phyloP scores from a whole-genome alignment of 768 basidiomycete species.

The Pisolithus tinctorius region DNA sequence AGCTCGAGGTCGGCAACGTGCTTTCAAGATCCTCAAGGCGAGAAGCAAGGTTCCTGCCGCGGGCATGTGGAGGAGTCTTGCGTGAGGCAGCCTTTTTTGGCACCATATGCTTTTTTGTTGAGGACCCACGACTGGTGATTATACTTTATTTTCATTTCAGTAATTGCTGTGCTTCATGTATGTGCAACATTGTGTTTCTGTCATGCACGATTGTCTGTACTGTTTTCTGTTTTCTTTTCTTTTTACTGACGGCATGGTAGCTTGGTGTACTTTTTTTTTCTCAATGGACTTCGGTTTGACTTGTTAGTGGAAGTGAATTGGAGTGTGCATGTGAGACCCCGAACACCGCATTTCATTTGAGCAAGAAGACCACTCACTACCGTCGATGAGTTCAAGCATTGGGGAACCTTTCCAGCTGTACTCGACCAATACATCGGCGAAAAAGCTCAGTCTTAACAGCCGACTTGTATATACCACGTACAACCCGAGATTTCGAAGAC shows the following conservation, averaged over 20 bases:
- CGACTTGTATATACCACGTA: conserved; percentile 16
- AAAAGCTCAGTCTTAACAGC: neutral
- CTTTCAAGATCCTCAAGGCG: conserved; percentile 63
- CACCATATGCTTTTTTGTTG: neutral
- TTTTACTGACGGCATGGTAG: neutral
- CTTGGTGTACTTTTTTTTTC: neutral
- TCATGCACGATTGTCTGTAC: neutral
- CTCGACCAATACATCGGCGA: conserved; percentile 15
- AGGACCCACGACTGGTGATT: conserved; percentile 1
- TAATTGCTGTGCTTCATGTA: conserved; percentile 25
- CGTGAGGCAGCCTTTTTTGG: conserved; percentile 23
- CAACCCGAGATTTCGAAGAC: conserved; percentile 36
- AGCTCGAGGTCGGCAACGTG: conserved; percentile 49
- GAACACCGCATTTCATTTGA: conserved; percentile 15
- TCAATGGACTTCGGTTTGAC: neutral
- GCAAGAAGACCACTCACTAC: conserved; percentile 7
- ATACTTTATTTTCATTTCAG: conserved; percentile 23
- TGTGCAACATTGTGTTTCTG: neutral
- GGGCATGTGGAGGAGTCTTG: conserved; percentile 82
- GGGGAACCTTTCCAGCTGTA: conserved; percentile 27
- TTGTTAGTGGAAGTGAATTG: neutral
- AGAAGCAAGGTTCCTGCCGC: conserved; percentile 60
- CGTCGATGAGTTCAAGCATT: conserved; percentile 23
- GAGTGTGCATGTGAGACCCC: neutral
- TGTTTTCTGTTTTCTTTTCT: neutral